Evolutionary conservation across 345 rosid genomes (phyloP).

Genomic region (Isatis tinctoria): DNA sequence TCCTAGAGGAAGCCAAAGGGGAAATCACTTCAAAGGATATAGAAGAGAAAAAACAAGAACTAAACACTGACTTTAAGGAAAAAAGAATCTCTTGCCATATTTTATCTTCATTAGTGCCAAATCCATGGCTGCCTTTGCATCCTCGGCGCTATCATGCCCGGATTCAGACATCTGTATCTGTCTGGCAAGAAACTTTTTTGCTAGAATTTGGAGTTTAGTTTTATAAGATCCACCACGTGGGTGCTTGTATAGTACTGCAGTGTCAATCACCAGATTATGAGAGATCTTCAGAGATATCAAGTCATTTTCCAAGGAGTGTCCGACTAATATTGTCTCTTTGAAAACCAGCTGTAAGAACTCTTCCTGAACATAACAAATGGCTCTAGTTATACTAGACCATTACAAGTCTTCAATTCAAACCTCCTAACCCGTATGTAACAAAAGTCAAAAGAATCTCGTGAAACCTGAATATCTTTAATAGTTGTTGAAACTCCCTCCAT

Average conservation of each 20-base stretch:
- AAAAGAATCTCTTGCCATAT: constrained; percentile 49
- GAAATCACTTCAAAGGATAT: constrained; percentile 1
- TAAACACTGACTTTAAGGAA: background rate
- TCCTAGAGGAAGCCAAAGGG: constrained; percentile 42
- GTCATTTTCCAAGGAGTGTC: constrained; percentile 98
- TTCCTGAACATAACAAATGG: constrained; percentile 52
- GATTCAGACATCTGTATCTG: constrained; percentile 74
- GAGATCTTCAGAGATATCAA: constrained; percentile 77
- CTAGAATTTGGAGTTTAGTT: constrained; percentile 79
- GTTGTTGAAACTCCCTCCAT: constrained; percentile 72
- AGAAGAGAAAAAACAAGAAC: background rate
- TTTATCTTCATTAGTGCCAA: constrained; percentile 77
- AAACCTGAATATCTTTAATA: constrained; percentile 84
- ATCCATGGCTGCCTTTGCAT: constrained; percentile 92
- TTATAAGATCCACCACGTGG: constrained; percentile 72
- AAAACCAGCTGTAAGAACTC: constrained; percentile 72
- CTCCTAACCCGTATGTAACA: background rate
- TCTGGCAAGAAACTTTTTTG: constrained; percentile 70
- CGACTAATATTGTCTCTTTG: constrained; percentile 82
- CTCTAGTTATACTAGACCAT: constrained; percentile 15
- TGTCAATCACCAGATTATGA: constrained; percentile 86
- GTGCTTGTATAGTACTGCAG: constrained; percentile 81
- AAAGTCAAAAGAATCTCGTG: background rate
- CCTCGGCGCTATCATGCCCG: constrained; percentile 92
- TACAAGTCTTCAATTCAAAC: background rate